phyloP scores from a whole-genome alignment of 371 early-diverging fungal species.

The Circinella minor region DNA sequence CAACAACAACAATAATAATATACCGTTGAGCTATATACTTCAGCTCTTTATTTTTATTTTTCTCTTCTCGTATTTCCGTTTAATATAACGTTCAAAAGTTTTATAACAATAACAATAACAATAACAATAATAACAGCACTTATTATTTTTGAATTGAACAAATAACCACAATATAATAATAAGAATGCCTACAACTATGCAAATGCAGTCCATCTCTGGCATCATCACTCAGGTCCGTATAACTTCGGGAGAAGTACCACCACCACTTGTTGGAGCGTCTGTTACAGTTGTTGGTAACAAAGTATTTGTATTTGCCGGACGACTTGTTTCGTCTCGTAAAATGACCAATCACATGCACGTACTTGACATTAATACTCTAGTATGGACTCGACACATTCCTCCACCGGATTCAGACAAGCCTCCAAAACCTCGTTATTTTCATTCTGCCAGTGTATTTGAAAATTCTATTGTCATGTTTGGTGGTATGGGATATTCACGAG shows the following conservation, averaged over 20 bases:
- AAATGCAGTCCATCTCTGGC: conserved; percentile 67
- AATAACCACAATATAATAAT: neutral
- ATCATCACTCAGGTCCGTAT: conserved; percentile 65
- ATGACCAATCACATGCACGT: conserved; percentile 78
- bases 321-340: conserved; percentile 65
- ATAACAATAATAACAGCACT: neutral
- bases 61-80: too few relatives aligned
- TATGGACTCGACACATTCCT: conserved; percentile 64
- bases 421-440: conserved; percentile 76
- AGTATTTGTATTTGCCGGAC: conserved; percentile 81
- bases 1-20: neutral
- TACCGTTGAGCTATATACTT: neutral
- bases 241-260: conserved; percentile 80
- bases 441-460: conserved; percentile 70
- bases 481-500: conserved; percentile 54
- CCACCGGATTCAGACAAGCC: conserved; percentile 47
- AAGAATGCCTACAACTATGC: conserved; percentile 21
- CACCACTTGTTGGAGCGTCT: conserved; percentile 79
- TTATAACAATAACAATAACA: neutral
- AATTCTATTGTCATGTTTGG: conserved; percentile 57
- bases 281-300: conserved; percentile 69
- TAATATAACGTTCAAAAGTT: too few relatives aligned
- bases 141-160: too few relatives aligned
- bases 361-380: conserved; percentile 64
- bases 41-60: neutral